phyloP scores from a whole-genome alignment of 352 stramenopile species.

The Globisporangium canariense region DNA sequence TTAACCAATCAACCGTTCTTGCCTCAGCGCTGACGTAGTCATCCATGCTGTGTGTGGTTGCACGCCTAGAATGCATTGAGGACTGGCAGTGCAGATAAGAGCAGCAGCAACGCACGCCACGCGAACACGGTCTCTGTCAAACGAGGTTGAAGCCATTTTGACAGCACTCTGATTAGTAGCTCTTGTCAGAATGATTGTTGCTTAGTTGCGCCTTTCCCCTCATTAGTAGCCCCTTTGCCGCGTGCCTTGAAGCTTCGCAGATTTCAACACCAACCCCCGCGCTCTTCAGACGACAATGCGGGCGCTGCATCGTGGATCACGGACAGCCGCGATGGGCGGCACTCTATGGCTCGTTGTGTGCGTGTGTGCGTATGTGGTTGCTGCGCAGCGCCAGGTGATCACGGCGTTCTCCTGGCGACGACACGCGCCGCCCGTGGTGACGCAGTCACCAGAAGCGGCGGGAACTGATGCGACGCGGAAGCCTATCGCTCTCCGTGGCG shows the following conservation, averaged over 20 bases:
- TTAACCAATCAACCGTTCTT: too few relatives aligned
- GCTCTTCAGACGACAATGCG: background rate
- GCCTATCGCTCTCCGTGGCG: background rate
- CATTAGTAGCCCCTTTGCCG: too few relatives aligned
- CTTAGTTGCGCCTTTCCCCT: too few relatives aligned
- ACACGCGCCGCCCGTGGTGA: background rate
- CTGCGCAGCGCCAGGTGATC: background rate
- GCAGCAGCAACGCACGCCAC: background rate
- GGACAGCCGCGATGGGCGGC: background rate
- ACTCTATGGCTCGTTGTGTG: background rate
- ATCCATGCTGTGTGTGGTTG: too few relatives aligned
- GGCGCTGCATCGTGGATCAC: background rate
- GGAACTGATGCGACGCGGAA: background rate
- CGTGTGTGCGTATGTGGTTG: background rate
- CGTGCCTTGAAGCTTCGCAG: too few relatives aligned
- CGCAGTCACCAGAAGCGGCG: background rate
- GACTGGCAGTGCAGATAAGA: background rate
- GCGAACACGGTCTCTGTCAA: too few relatives aligned
- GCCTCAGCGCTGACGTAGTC: too few relatives aligned
- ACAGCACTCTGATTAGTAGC: too few relatives aligned
- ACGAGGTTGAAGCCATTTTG: too few relatives aligned
- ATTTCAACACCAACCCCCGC: background rate
- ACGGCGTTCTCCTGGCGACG: constrained; percentile 6
- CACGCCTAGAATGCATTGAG: too few relatives aligned
- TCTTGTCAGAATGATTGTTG: too few relatives aligned